Evolutionary conservation across 1,139 yeast species (phyloP).

Genomic region (Kodamaea alishanica): DNA sequence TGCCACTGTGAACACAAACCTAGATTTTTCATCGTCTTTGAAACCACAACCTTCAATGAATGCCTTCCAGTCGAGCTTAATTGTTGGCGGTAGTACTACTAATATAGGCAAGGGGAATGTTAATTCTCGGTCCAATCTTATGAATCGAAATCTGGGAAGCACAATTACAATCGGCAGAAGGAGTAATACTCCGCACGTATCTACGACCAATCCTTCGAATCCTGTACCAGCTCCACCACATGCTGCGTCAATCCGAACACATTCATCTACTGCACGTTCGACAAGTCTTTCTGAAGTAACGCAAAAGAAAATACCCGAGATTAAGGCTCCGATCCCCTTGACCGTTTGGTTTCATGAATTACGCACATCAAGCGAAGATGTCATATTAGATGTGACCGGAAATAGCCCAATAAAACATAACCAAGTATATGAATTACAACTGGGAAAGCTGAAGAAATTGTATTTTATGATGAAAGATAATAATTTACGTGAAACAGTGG

Average conservation of each 20-base stretch:
- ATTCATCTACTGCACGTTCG: too few species aligned
- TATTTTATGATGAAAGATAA: conserved; percentile 22
- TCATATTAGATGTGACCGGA: conserved; percentile 63
- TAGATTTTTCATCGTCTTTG: conserved; percentile 5
- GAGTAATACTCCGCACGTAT: conserved; percentile 1
- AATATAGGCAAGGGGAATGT: not conserved
- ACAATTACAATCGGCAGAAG: conserved; percentile 18
- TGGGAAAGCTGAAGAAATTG: conserved; percentile 23
- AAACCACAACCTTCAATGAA: conserved; percentile 7
- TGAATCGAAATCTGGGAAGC: conserved; percentile 16
- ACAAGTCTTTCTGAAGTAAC: conserved; percentile 3
- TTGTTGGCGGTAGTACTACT: conserved; percentile 7
- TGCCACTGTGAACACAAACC: not conserved
- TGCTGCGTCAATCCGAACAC: conserved; percentile 1
- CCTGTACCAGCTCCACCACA: conserved; percentile 1
- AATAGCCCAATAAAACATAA: conserved; percentile 50
- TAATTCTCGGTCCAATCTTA: conserved; percentile 7
- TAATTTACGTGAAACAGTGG: conserved; percentile 10
- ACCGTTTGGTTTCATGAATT: conserved; percentile 76
- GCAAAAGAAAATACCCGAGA: conserved; percentile 5
- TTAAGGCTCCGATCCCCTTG: conserved; percentile 36
- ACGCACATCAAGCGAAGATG: conserved; percentile 54
- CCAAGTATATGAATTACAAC: conserved; percentile 63
- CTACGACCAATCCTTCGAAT: conserved; percentile 4
- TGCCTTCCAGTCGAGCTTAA: conserved; percentile 11